Evolutionary conservation across 306 rosid genomes (phyloP).

Genomic region (Biancaea sappan): DNA sequence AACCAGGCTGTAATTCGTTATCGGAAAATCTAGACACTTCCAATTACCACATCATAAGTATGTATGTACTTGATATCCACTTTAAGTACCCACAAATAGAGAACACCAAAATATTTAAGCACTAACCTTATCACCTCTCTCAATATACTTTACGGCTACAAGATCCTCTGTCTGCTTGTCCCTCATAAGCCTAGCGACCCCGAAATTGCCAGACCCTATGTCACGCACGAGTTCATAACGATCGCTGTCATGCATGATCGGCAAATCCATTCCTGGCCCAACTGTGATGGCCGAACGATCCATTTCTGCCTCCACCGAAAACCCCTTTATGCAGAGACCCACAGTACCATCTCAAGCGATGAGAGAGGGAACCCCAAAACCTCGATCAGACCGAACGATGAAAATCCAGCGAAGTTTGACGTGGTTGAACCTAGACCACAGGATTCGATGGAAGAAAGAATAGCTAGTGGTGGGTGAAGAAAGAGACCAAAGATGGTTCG

Average conservation of each 20-base stretch:
- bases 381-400: constrained; percentile 38
- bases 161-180: constrained; percentile 87
- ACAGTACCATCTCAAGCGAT: constrained; percentile 29
- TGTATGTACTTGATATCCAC: background rate
- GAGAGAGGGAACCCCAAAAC: constrained; percentile 10
- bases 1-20: background rate
- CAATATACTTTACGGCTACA: constrained; percentile 95
- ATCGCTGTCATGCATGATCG: constrained; percentile 93
- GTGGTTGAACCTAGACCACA: constrained; percentile 51
- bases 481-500: constrained; percentile 53
- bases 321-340: constrained; percentile 25
- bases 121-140: constrained; percentile 98
- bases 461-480: constrained; percentile 54
- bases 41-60: constrained; percentile 24
- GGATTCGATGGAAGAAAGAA: constrained; percentile 21
- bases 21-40: background rate
- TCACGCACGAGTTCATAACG: constrained; percentile 87
- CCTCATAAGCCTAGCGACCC: constrained; percentile 93
- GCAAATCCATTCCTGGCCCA: constrained; percentile 84
- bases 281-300: constrained; percentile 60
- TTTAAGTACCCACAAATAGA: background rate
- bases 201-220: constrained; percentile 93
- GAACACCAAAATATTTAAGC: background rate
- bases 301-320: constrained; percentile 35
- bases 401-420: constrained; percentile 31